Conservation (phyloP, 352 stramenopile species). For the Plasmopara viticola region DNA sequence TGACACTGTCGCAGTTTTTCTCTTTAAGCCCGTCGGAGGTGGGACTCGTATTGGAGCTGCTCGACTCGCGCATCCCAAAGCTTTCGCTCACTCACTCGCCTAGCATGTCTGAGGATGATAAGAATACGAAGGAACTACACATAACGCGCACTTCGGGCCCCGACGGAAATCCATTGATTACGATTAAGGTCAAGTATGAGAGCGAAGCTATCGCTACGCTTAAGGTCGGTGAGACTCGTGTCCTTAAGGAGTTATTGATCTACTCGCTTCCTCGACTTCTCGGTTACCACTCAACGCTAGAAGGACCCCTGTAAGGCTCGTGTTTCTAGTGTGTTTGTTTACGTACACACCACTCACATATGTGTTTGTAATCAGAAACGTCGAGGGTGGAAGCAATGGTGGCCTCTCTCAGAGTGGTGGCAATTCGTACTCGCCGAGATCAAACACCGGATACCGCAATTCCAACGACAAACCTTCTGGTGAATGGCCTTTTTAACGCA, state of each 20-base stretch:
- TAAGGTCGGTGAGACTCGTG: slow-evolving; percentile 62
- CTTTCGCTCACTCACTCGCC: slow-evolving; percentile 68
- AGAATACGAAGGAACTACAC: slow-evolving; percentile 48
- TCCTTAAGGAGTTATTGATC: slow-evolving; percentile 62
- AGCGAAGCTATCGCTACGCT: slow-evolving; percentile 46
- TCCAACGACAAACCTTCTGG: slow-evolving; percentile 40
- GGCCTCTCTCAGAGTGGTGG: slow-evolving; percentile 21
- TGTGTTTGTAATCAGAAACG: slow-evolving; percentile 27
- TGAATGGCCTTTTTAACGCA: slow-evolving; percentile 71
- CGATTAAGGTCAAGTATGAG: slow-evolving; percentile 57
- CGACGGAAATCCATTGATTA: slow-evolving; percentile 44
- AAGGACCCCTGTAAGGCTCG: slow-evolving; percentile 53
- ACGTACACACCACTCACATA: neutral
- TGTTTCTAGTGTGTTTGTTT: neutral
- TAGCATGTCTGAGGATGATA: slow-evolving; percentile 52
- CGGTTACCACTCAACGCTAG: slow-evolving; percentile 71
- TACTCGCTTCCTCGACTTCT: slow-evolving; percentile 75
- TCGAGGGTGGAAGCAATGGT: slow-evolving; percentile 31
- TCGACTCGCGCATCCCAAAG: slow-evolving; percentile 58
- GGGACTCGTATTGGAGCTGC: slow-evolving; percentile 66
- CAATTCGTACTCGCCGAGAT: slow-evolving; percentile 26
- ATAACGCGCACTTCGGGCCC: slow-evolving; percentile 31
- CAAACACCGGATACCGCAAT: slow-evolving; percentile 27
- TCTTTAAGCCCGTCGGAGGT: slow-evolving; percentile 71
- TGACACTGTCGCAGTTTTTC: slow-evolving; percentile 57